A percentile compares a stretch with the other conserved stretches of the same genome.
Conservation (phyloP, 2,329 filamentous ascomycete genomes). For the Tricladium varicosporioides region DNA sequence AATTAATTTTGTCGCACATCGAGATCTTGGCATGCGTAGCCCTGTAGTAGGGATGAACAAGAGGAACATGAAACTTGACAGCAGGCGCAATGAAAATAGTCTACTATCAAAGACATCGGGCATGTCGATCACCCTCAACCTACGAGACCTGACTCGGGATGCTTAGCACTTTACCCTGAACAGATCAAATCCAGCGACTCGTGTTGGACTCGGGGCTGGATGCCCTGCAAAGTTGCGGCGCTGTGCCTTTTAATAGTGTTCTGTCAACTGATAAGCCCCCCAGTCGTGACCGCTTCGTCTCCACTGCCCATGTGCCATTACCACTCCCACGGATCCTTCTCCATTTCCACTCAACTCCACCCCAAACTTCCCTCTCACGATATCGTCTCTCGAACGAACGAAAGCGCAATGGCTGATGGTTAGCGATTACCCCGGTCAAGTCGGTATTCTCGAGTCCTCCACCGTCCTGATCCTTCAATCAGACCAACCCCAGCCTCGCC, state of each 20-base stretch:
- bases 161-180: no score
- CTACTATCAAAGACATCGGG: no score
- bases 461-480: not conserved
- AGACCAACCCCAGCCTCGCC: not conserved
- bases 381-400: not conserved
- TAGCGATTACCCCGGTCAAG: not conserved
- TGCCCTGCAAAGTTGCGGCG: not conserved
- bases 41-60: not conserved
- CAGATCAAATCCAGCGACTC: not conserved
- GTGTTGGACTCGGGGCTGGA: no score
- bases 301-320: not conserved
- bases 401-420: not conserved
- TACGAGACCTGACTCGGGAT: no score
- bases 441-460: no score
- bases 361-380: not conserved
- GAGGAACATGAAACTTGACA: not conserved
- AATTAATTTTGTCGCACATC: not conserved
- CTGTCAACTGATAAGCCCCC: not conserved
- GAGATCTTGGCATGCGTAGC: not conserved
- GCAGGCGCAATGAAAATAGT: not conserved
- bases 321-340: not conserved
- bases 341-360: not conserved
- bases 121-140: no score
- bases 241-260: not conserved
- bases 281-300: not conserved